These are phyloP conservation scores for Apocynum venetum DNA, from an alignment of 257 asterid genomes.

Conservation along the genomic window DNA sequence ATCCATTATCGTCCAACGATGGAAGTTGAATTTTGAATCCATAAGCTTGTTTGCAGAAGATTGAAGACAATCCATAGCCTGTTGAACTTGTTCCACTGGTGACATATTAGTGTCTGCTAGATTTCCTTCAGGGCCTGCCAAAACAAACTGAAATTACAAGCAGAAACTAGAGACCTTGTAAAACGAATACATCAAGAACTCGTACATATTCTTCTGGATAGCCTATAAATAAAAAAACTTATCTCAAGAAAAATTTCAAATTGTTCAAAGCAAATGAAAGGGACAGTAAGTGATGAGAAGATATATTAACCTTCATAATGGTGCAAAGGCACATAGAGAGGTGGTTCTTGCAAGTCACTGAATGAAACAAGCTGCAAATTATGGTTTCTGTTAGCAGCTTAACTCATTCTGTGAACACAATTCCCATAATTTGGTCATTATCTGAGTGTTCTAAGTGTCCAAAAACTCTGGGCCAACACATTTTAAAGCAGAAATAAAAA, in stretches of 20 bases:
- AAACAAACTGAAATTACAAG: not conserved
- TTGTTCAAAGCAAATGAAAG: not conserved
- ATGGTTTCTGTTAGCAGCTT: not conserved
- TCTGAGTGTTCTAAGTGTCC: too few relatives aligned
- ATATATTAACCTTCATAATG: slow-evolving; percentile 49
- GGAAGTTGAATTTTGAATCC: slow-evolving; percentile 31
- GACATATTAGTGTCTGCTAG: slow-evolving; percentile 34
- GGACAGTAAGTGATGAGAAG: too few relatives aligned
- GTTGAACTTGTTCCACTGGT: slow-evolving; percentile 48
- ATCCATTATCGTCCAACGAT: slow-evolving; percentile 66
- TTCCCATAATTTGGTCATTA: too few relatives aligned
- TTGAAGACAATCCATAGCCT: slow-evolving; percentile 43
- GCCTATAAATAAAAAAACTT: too few relatives aligned
- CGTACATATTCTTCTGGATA: too few relatives aligned
- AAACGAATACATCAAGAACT: not conserved
- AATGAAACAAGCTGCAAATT: slow-evolving; percentile 70
- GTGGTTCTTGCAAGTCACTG: slow-evolving; percentile 70
- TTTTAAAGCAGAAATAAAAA: too few relatives aligned
- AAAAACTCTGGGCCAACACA: too few relatives aligned
- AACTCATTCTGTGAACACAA: too few relatives aligned
- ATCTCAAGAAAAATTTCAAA: not conserved
- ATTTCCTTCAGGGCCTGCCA: slow-evolving; percentile 42
- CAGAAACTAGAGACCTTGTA: not conserved
- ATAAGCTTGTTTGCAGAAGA: slow-evolving; percentile 15
- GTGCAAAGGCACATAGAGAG: slow-evolving; percentile 73